Percentiles rank a stretch among this genome's conserved stretches.
These are phyloP conservation scores for Fonsecaea monophora DNA, from an alignment of 2,329 filamentous ascomycete genomes.

Conservation along the genomic window DNA sequence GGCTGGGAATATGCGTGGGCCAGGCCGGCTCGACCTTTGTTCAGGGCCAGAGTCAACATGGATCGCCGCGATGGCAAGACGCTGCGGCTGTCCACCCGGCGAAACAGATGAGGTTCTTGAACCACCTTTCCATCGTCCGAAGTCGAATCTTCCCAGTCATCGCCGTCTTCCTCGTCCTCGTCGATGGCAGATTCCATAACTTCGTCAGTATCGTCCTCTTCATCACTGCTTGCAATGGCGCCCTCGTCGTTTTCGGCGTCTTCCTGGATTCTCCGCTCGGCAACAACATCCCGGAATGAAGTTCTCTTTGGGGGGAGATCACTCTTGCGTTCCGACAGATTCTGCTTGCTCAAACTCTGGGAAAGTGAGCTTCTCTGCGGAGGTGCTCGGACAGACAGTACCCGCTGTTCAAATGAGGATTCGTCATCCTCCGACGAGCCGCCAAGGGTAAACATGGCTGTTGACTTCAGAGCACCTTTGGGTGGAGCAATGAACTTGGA, in stretches of 20 bases:
- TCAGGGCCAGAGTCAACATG: conserved; percentile 86
- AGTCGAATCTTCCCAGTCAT: conserved; percentile 69
- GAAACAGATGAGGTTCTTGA: conserved; percentile 81
- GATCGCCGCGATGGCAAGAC: conserved; percentile 86
- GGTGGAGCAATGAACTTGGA: conserved; percentile 27
- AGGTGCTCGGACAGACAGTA: conserved; percentile 57
- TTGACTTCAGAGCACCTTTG: conserved; percentile 53
- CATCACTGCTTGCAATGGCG: conserved; percentile 66
- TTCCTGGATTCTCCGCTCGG: conserved; percentile 69
- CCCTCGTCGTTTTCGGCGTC: conserved; percentile 61
- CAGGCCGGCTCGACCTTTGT: conserved; percentile 45
- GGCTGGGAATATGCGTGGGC: conserved; percentile 48
- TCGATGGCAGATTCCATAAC: conserved; percentile 84
- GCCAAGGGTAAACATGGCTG: conserved; percentile 72
- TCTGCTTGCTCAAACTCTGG: conserved; percentile 58
- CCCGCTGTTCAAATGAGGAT: conserved; percentile 71
- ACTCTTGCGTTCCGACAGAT: conserved; percentile 42
- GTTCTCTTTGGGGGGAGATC: conserved; percentile 71
- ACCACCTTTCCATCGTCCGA: conserved; percentile 82
- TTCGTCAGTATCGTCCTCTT: conserved; percentile 67
- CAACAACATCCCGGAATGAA: conserved; percentile 79
- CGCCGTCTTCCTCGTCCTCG: conserved; percentile 65
- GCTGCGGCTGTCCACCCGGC: conserved; percentile 85
- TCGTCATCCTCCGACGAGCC: conserved; percentile 87
- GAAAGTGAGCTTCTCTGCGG: conserved; percentile 41